phyloP scores from a whole-genome alignment of 2,329 filamentous ascomycete genomes.

The Colletotrichum gigasporum region DNA sequence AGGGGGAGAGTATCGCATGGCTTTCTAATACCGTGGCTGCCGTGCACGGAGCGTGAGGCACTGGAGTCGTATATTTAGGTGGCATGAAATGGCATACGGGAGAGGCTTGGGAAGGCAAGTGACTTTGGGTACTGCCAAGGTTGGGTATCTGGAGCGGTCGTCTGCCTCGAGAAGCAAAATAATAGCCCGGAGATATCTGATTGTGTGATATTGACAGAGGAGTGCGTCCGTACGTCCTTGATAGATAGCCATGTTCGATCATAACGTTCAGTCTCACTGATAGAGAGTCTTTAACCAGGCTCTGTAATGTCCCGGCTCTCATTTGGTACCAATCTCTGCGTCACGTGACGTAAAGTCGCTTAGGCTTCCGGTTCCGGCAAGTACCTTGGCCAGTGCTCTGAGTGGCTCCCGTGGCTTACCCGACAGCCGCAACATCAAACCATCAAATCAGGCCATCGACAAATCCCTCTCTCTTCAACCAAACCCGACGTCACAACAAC shows the following conservation, averaged over 20 bases:
- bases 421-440: slow-evolving; percentile 38
- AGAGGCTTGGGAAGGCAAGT: too few species aligned
- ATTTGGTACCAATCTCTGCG: slow-evolving; percentile 4
- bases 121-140: too few species aligned
- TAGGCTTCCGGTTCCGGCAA: slow-evolving; percentile 34
- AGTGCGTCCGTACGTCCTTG: too few species aligned
- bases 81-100: too few species aligned
- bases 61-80: too few species aligned
- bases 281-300: background rate
- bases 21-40: background rate
- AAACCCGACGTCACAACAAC: slow-evolving; percentile 31
- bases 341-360: slow-evolving; percentile 30
- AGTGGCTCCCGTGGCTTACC: slow-evolving; percentile 30
- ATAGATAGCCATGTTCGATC: too few species aligned
- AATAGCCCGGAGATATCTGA: too few species aligned
- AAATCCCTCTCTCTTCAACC: slow-evolving; percentile 54
- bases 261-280: too few species aligned
- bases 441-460: slow-evolving; percentile 57
- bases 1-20: background rate
- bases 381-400: slow-evolving; percentile 33
- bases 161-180: too few species aligned
- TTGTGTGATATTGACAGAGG: too few species aligned
- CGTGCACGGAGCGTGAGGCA: slow-evolving; percentile 2
- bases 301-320: slow-evolving; percentile 21
- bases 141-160: too few species aligned